phyloP scores from a whole-genome alignment of 108 stramenopile genomes.

The Phaeodactylum tricornutum region DNA sequence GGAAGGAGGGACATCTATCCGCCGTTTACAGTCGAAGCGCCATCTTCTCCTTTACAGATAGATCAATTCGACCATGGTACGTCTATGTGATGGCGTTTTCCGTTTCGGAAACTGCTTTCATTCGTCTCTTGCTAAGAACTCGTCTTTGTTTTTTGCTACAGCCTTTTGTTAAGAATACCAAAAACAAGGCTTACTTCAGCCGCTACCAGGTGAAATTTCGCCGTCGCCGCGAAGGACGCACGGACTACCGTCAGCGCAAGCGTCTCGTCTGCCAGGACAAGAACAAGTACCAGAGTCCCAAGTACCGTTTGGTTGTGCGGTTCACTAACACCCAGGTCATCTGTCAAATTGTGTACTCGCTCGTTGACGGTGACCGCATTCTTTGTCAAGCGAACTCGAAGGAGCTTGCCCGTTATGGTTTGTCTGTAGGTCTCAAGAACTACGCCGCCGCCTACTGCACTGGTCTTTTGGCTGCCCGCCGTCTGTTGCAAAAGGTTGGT shows the following conservation, averaged over 20 bases:
- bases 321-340: conserved; percentile 90
- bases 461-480: conserved; percentile 92
- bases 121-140: no score
- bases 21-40: no score
- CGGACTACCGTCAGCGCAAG: conserved; percentile 99
- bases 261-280: conserved; percentile 93
- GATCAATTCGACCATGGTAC: no score
- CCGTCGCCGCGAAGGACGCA: conserved; percentile 98
- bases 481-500: conserved; percentile 94
- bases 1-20: no score
- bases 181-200: conserved; percentile 97
- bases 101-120: no score
- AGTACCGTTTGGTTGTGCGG: conserved; percentile 97
- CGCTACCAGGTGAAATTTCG: conserved; percentile 99
- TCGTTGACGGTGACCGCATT: conserved; percentile 94
- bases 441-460: conserved; percentile 99
- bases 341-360: conserved; percentile 93
- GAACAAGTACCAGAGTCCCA: conserved; percentile 99
- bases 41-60: no score
- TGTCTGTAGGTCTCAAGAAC: conserved; percentile 96
- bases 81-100: no score
- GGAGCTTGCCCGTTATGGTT: conserved; percentile 93
- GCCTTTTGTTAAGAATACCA: conserved; percentile 90
- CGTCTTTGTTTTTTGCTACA: conserved; percentile 6
- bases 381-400: conserved; percentile 77